Base-by-base conservation (phyloP, 495 filamentous ascomycete species). In the Penicillium pulvis region DNA sequence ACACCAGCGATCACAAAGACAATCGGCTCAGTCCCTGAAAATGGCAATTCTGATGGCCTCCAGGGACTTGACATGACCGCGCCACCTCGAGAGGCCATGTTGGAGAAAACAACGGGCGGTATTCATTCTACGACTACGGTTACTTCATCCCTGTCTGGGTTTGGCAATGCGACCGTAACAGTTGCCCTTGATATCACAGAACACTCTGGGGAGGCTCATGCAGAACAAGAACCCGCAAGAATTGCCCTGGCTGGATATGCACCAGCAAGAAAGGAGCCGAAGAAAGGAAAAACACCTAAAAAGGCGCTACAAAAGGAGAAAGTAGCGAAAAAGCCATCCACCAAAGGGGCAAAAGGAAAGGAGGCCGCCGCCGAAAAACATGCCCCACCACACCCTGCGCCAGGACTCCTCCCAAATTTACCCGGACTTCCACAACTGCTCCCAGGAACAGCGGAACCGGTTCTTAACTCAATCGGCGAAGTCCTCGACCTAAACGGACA, bases 381-480 rank as follows among this genome's bases (percentile, higher is more conserved):
- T 12, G 58, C 51, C 5, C 17, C 41, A 9, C 30, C 46, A 19
- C 11, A 55, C 6, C 36, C 45, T 7, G 55, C 24, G 24, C 46
- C 36, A 1, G 30, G 31, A 33, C 16, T 56, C 26, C 41, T 58
- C 16, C 49, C 36, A 5, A 54, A 30, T 2, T 52, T 53, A 11
- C 53, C 41, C 23, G 31, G 24, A 9, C 30, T 61, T 36, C 63
- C 56, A 10, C 54, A 45, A 7, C 16, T 59, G 9, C 55, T 63
- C 19, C 59, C 51, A 17, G 42, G 51, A 47, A 58, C 60, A 57
- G 54, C 51, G 8, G 6, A 64, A 12, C 58, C 68, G 4, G 30
- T 59, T 26, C 49, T 63, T 10, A 46, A 51, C 1, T 26, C 47
- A 16, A 42, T 67, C 6, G 42, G 50, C 44, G 30, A 64, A 46